These are phyloP conservation scores for Kuraishia borneana DNA, from an alignment of 805 yeast genomes.

Conservation along the genomic window DNA sequence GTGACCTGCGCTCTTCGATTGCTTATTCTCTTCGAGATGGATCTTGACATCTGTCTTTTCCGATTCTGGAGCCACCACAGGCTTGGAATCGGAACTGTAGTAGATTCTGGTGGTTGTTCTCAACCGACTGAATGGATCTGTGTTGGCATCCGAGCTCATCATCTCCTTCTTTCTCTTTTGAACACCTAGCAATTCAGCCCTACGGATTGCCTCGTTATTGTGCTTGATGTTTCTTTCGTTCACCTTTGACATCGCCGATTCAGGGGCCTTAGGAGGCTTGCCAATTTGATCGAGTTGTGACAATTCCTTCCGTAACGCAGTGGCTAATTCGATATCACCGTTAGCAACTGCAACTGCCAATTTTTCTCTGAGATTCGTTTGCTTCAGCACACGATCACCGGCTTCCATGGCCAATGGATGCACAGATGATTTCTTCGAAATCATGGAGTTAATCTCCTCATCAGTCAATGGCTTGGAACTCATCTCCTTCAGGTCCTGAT, in stretches of 20 bases:
- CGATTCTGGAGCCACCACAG: constrained; percentile 14
- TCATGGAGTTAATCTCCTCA: constrained; percentile 67
- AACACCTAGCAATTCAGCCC: constrained; percentile 62
- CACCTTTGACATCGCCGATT: constrained; percentile 51
- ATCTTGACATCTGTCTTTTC: constrained; percentile 12
- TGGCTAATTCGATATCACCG: constrained; percentile 29
- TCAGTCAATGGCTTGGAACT: constrained; percentile 58
- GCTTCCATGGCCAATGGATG: constrained; percentile 43
- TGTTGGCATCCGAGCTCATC: constrained; percentile 25
- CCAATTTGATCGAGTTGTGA: constrained; percentile 22
- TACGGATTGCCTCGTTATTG: constrained; percentile 65
- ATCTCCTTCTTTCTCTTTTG: constrained; percentile 36
- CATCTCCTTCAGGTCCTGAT: constrained; percentile 49
- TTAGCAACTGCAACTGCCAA: constrained; percentile 64
- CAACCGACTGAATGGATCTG: constrained; percentile 81
- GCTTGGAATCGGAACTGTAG: constrained; percentile 43
- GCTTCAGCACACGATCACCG: constrained; percentile 66
- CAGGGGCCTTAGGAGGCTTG: constrained; percentile 17
- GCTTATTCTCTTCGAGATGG: constrained; percentile 18
- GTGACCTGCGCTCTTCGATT: constrained; percentile 18
- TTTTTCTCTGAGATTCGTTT: constrained; percentile 62
- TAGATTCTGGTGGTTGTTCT: constrained; percentile 81
- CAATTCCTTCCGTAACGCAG: constrained; percentile 35
- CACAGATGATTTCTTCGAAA: constrained; percentile 56
- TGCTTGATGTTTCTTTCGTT: constrained; percentile 79